phyloP scores from a whole-genome alignment of 2,329 filamentous ascomycete genomes.

The Calonectria honghensis region DNA sequence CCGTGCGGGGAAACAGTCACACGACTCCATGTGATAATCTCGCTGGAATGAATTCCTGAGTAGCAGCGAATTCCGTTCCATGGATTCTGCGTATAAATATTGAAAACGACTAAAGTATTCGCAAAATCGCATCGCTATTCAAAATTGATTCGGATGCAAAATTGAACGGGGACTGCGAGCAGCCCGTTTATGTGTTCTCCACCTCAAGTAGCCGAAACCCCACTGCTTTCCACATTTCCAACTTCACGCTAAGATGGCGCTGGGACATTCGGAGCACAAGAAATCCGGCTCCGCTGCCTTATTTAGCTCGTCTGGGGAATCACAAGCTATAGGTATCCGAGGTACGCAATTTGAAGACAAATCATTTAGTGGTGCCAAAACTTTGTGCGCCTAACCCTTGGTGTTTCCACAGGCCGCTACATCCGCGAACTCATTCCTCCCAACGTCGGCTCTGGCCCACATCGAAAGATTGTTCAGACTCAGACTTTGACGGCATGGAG shows the following conservation, averaged over 20 bases:
- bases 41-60: background rate
- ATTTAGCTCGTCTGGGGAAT: background rate
- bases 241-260: background rate
- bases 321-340: background rate
- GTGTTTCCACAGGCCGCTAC: background rate
- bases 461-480: background rate
- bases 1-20: background rate
- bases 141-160: background rate
- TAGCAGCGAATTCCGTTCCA: background rate
- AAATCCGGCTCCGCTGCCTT: background rate
- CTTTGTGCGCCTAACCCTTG: background rate
- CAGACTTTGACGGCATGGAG: background rate
- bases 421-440: background rate
- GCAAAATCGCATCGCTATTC: background rate
- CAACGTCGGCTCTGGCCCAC: background rate
- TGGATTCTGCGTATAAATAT: background rate
- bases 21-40: background rate
- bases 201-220: background rate
- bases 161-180: background rate
- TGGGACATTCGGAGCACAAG: background rate
- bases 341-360: background rate
- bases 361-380: background rate
- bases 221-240: background rate
- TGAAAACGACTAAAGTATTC: background rate
- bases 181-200: background rate